Evolutionary conservation across 192 early-diverging fungal genomes (phyloP), one percentile per base, ranked within the genome.

Genomic region (Rhizoclosmatium globosum): DNA sequence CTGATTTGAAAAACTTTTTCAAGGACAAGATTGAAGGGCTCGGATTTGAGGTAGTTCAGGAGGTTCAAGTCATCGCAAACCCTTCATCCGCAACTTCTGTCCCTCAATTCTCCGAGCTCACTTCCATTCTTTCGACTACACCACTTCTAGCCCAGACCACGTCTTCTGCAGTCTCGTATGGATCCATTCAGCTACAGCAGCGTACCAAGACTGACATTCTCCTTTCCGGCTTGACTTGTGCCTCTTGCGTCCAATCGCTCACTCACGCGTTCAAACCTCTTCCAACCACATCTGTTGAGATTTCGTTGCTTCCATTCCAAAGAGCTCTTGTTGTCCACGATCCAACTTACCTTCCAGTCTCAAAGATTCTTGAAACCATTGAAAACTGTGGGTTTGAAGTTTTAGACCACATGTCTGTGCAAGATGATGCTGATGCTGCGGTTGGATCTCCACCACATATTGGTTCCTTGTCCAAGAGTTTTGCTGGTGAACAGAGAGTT

Each of bases 171-270:
- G 31, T 31, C 31, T 31, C 31, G 31, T 31, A 31, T 31, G 31
- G 31, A 31, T 31, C 31, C 31, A 31, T 31, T 53, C 31, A 31
- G 31, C 31, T 31, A 31, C 31, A 31, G 31, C 31, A 31, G 31
- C 31, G 13, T 23, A 15, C 61, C 13, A 85, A 85, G 71, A 77
- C 89, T 39, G 79, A 80, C 43, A 75, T 95, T 23, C 81, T 87
- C 38, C 81, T 96, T 50, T 79, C 86, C 1, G 97, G 97, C 6
- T 93, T 98, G 92, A 95, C 95, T 0, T 98, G 97, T 68, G 86
- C 89, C 2, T 92, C 93, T 21, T 98, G 97, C 77, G 95, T 96
- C 43, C 81, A 85, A 6, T 84, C 93, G 1, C 90, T 97, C 23
- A 89, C 89, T 46, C 80, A 79, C 13, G 82, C 87, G 3, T 84